These are phyloP conservation scores for Talaromyces sp. DNA, from an alignment of 2,329 filamentous ascomycete genomes.

Conservation along the genomic window DNA sequence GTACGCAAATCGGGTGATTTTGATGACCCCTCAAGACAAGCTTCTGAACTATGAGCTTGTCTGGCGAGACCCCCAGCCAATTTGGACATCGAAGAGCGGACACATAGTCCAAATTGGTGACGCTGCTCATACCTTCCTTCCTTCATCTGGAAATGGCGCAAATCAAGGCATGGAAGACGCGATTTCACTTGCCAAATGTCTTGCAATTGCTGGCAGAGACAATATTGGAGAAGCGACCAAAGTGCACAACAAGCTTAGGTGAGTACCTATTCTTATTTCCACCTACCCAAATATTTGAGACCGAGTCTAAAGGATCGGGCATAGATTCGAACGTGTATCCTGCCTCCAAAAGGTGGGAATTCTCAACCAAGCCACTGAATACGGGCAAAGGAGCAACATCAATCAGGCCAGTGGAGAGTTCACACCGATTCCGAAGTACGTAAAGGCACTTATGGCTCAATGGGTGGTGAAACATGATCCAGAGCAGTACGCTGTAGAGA, in stretches of 20 bases:
- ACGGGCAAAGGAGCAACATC: neutral
- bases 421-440: constrained; percentile 10
- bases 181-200: constrained; percentile 13
- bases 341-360: constrained; percentile 16
- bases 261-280: neutral
- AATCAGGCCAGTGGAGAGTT: neutral
- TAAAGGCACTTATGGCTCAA: constrained; percentile 13
- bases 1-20: constrained; percentile 17
- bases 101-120: constrained; percentile 14
- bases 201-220: constrained; percentile 11
- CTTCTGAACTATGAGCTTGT: constrained; percentile 17
- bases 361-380: constrained; percentile 13
- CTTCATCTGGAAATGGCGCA: constrained; percentile 11
- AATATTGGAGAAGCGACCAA: constrained; percentile 10
- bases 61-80: constrained; percentile 14
- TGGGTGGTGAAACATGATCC: constrained; percentile 23
- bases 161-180: constrained; percentile 16
- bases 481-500: constrained; percentile 26
- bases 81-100: constrained; percentile 22
- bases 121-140: constrained; percentile 14
- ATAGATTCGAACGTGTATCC: constrained; percentile 15
- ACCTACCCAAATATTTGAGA: too few species aligned
- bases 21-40: constrained; percentile 14
- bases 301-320: neutral
- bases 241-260: constrained; percentile 16